These are phyloP conservation scores for Crithidia thermophila DNA, from an alignment of 208 protist genomes.

Conservation along the genomic window DNA sequence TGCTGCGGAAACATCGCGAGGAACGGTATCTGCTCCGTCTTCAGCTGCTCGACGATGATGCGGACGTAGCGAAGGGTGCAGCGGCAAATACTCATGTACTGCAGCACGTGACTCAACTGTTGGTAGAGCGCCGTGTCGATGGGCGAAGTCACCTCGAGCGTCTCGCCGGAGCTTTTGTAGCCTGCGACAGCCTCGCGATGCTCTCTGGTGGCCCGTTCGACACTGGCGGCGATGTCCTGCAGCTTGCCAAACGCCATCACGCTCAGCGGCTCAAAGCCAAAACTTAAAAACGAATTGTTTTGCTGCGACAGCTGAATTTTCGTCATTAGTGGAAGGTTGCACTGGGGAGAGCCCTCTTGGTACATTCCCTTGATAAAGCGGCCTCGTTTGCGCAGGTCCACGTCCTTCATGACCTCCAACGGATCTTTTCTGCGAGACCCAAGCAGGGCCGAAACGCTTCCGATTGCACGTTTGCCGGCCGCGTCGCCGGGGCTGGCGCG, in stretches of 20 bases:
- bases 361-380: constrained; percentile 82
- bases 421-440: constrained; percentile 70
- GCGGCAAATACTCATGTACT: constrained; percentile 71
- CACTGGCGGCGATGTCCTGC: constrained; percentile 32
- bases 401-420: constrained; percentile 72
- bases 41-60: constrained; percentile 54
- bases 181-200: constrained; percentile 63
- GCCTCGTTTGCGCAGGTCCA: constrained; percentile 78
- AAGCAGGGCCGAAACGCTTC: constrained; percentile 70
- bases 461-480: constrained; percentile 52
- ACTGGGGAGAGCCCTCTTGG: constrained; percentile 53
- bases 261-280: constrained; percentile 84
- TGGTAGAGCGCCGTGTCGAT: constrained; percentile 61
- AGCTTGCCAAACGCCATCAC: constrained; percentile 62
- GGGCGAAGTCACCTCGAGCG: constrained; percentile 58
- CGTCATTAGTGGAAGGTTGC: constrained; percentile 71
- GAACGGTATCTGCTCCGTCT: constrained; percentile 44
- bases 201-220: constrained; percentile 67
- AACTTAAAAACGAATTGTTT: constrained; percentile 75
- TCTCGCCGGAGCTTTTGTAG: constrained; percentile 66
- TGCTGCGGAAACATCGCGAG: constrained; percentile 66
- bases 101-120: constrained; percentile 46
- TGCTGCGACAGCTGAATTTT: constrained; percentile 84
- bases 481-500: constrained; percentile 27
- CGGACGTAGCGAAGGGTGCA: constrained; percentile 75